Conservation (phyloP, 139 green algal species). For the Tetradesmus lagerheimii region DNA sequence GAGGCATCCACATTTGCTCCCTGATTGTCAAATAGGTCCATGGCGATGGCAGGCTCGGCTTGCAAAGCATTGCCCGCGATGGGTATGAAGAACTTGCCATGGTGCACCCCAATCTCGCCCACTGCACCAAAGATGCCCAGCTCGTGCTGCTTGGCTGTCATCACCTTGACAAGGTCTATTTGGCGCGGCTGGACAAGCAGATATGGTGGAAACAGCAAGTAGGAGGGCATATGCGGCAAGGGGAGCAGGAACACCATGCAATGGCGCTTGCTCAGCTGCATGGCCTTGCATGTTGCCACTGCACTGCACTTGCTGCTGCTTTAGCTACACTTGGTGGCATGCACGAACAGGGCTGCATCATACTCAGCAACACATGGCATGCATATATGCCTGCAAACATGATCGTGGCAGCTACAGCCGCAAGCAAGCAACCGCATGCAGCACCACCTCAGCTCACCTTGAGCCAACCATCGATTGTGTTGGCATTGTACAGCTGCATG, state of each 20-base stretch:
- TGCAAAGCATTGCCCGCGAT: constrained; percentile 29
- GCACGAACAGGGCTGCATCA: not conserved
- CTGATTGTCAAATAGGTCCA: constrained; percentile 52
- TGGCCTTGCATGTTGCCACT: not conserved
- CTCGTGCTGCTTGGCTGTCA: constrained; percentile 34
- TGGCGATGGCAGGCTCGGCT: constrained; percentile 28
- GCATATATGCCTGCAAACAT: not conserved
- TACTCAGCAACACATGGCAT: not conserved
- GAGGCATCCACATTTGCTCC: constrained; percentile 37
- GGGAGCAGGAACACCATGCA: not conserved
- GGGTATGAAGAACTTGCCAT: constrained; percentile 38
- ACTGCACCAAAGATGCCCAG: constrained; percentile 40
- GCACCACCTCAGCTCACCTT: too few species aligned
- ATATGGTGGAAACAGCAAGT: not conserved
- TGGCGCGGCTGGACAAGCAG: not conserved
- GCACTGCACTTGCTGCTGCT: not conserved
- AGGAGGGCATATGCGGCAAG: not conserved
- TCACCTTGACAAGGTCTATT: constrained; percentile 20
- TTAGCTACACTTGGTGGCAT: not conserved
- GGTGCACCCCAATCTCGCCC: constrained; percentile 51
- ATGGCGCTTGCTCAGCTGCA: not conserved
- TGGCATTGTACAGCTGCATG: not conserved
- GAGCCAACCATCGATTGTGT: constrained; percentile 30
- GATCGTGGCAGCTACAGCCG: not conserved
- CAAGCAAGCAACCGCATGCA: too few species aligned